Evolutionary conservation across 306 rosid species (phyloP).

Genomic region (Senna tora): DNA sequence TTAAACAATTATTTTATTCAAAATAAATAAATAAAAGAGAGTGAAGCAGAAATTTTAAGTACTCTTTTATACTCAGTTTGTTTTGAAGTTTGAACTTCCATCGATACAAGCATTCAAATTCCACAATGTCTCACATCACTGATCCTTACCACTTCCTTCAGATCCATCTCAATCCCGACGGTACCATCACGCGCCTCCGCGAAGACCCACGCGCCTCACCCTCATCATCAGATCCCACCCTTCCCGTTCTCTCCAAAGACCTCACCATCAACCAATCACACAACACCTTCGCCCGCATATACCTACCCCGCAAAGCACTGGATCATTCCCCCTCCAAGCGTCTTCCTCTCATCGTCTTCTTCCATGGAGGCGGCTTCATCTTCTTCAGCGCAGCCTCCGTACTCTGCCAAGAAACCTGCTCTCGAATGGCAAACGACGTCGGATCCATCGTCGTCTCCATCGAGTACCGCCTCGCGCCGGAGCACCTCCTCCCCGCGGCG

Average conservation of each 20-base stretch:
- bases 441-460: constrained; percentile 44
- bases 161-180: constrained; percentile 44
- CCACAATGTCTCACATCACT: background rate
- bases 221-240: constrained; percentile 42
- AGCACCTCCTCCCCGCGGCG: constrained; percentile 58
- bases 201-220: constrained; percentile 40
- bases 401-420: constrained; percentile 30
- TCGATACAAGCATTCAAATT: no score
- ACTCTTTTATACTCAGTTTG: no score
- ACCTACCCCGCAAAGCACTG: constrained; percentile 45
- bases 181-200: constrained; percentile 32
- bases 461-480: constrained; percentile 61
- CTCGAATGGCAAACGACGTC: constrained; percentile 47
- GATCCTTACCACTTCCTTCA: constrained; percentile 45
- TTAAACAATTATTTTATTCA: no score
- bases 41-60: no score
- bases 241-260: constrained; percentile 52
- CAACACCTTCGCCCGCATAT: constrained; percentile 51
- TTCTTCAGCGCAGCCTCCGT: constrained; percentile 42
- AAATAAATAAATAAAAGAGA: no score
- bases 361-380: constrained; percentile 61
- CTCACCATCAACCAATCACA: constrained; percentile 51
- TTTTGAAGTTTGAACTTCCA: no score
- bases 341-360: constrained; percentile 45
- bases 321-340: background rate